phyloP scores from a whole-genome alignment of 2,329 filamentous ascomycete species.

The Fonsecaea nubica region DNA sequence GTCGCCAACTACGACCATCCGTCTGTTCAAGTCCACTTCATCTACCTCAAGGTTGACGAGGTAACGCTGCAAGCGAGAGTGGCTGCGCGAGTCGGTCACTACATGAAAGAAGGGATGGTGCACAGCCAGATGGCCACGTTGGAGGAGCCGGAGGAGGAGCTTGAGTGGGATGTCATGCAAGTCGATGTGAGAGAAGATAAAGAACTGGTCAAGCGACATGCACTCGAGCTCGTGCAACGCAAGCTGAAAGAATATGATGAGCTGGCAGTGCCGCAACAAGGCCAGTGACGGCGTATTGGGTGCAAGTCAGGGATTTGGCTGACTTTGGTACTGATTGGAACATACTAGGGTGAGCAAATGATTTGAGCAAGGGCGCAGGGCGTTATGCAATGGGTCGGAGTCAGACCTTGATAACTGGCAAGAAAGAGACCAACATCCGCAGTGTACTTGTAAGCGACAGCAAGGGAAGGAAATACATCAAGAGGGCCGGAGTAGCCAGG shows the following conservation, averaged over 20 bases:
- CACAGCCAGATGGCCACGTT: constrained; percentile 86
- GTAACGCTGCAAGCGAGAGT: constrained; percentile 78
- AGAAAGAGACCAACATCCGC: neutral
- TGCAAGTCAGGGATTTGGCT: neutral
- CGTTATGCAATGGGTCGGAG: constrained; percentile 5
- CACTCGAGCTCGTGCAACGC: constrained; percentile 63
- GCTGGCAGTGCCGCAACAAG: neutral
- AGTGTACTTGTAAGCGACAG: constrained; percentile 1
- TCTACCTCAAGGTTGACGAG: constrained; percentile 84
- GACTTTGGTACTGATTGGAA: neutral
- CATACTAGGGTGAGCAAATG: neutral
- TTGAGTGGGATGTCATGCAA: constrained; percentile 72
- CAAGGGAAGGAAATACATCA: neutral
- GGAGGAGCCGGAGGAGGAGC: constrained; percentile 76
- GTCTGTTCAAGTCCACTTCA: constrained; percentile 82
- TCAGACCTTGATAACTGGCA: neutral
- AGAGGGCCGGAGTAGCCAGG: neutral
- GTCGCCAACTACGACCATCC: constrained; percentile 78
- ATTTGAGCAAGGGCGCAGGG: constrained; percentile 29
- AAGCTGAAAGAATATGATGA: constrained; percentile 58
- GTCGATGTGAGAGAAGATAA: constrained; percentile 66
- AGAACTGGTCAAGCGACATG: constrained; percentile 65
- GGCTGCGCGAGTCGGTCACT: constrained; percentile 76
- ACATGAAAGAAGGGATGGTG: constrained; percentile 96
- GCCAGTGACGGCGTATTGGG: neutral